Percentiles rank a stretch among this genome's conserved stretches.
Conservation (phyloP, 2,329 filamentous ascomycete species). For the Chalaropsis ovoidea region DNA sequence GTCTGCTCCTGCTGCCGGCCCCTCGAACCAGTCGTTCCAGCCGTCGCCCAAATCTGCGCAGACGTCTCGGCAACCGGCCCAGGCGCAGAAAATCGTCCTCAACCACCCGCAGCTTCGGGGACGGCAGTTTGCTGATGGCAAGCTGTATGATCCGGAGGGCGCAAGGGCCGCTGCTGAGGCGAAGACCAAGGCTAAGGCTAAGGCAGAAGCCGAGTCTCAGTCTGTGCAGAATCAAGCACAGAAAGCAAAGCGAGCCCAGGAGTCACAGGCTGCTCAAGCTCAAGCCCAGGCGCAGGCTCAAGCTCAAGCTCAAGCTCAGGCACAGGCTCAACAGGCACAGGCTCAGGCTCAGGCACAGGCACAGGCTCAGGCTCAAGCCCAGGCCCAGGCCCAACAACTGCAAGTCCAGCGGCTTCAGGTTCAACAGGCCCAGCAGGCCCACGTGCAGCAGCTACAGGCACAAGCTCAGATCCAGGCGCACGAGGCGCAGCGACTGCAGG, state of each 20-base stretch:
- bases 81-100: not conserved
- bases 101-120: not conserved
- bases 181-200: not conserved
- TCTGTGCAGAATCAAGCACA: not conserved
- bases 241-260: not conserved
- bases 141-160: not conserved
- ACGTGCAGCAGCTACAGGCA: not conserved
- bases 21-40: not conserved
- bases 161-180: not conserved
- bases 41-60: not conserved
- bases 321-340: conserved; percentile 11
- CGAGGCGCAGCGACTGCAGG: not conserved
- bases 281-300: not conserved
- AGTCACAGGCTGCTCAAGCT: not conserved
- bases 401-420: not conserved
- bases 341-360: not conserved
- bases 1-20: not conserved
- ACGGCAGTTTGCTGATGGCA: not conserved
- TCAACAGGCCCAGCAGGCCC: not conserved
- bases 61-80: not conserved
- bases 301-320: not conserved
- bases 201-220: not conserved
- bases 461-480: not conserved
- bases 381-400: not conserved
- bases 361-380: conserved; percentile 9